phyloP scores from a whole-genome alignment of 1,284 basidiomycete genomes.

The Papiliotrema laurentii region DNA sequence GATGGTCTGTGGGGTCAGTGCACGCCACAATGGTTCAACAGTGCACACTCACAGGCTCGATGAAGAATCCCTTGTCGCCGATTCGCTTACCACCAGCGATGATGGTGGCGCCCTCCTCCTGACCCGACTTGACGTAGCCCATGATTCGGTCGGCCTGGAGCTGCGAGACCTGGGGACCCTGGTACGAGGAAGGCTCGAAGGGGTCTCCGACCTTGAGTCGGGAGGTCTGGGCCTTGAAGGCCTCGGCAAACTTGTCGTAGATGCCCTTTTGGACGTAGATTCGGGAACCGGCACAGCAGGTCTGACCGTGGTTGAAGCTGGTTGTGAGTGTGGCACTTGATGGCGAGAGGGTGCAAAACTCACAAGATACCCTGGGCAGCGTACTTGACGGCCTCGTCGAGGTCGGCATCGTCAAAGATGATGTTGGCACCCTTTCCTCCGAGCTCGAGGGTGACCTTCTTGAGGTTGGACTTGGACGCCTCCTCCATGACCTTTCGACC shows the following conservation, averaged over 20 bases:
- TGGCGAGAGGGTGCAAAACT: constrained; percentile 1
- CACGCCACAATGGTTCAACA: neutral
- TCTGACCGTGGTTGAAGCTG: constrained; percentile 72
- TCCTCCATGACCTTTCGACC: constrained; percentile 55
- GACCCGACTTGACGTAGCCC: constrained; percentile 81
- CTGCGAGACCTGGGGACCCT: constrained; percentile 76
- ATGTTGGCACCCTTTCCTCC: constrained; percentile 84
- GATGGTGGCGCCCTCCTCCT: constrained; percentile 75
- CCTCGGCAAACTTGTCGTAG: constrained; percentile 59
- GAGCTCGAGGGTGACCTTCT: constrained; percentile 83
- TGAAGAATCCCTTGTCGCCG: constrained; percentile 61
- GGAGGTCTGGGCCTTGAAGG: constrained; percentile 26
- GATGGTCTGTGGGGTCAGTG: constrained; percentile 56
- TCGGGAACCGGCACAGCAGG: constrained; percentile 54
- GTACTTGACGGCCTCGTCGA: constrained; percentile 78
- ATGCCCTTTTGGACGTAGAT: constrained; percentile 72
- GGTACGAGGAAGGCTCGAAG: constrained; percentile 64
- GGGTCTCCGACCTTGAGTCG: constrained; percentile 57
- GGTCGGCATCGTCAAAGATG: constrained; percentile 52
- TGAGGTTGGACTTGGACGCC: constrained; percentile 55
- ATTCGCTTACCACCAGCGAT: constrained; percentile 69
- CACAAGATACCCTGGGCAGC: constrained; percentile 69
- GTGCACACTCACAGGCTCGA: constrained; percentile 41
- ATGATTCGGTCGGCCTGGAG: constrained; percentile 62
- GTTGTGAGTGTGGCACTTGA: neutral